A percentile compares a stretch with the other conserved stretches of the same genome.
Conservation (phyloP, 108 stramenopile species). For the Stephanodiscus triporus region DNA sequence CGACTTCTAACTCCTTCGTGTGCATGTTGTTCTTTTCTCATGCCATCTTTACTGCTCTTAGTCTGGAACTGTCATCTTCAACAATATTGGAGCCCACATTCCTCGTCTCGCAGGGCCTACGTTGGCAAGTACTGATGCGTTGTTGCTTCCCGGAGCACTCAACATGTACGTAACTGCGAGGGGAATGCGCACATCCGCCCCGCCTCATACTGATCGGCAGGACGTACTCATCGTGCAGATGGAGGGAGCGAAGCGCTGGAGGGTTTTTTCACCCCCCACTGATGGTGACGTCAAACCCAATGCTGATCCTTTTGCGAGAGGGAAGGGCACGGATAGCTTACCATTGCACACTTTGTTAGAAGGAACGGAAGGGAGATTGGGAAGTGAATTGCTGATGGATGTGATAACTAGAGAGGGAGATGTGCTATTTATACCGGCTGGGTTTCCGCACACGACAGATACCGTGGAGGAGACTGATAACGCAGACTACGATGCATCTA, state of each 20-base stretch:
- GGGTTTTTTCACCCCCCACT: conserved; percentile 65
- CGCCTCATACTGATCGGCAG: conserved; percentile 95
- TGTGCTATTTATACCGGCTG: conserved; percentile 88
- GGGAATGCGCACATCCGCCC: conserved; percentile 81
- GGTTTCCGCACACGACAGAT: conserved; percentile 93
- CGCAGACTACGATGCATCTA: conserved; percentile 56
- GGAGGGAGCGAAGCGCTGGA: conserved; percentile 84
- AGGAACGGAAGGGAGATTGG: conserved; percentile 44
- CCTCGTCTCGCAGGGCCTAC: conserved; percentile 79
- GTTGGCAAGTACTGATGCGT: conserved; percentile 80
- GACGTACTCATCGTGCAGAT: conserved; percentile 93
- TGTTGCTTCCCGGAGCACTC: conserved; percentile 73
- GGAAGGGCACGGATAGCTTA: conserved; percentile 83
- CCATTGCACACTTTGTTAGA: conserved; percentile 68
- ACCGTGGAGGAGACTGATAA: conserved; percentile 51
- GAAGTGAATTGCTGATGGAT: conserved; percentile 61
- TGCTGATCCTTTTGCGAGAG: conserved; percentile 89
- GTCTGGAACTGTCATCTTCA: conserved; percentile 83
- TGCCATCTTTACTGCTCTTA: neutral
- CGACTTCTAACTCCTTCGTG: neutral
- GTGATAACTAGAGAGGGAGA: conserved; percentile 72
- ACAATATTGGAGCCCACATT: conserved; percentile 82
- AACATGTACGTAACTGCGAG: conserved; percentile 89
- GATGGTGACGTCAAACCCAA: conserved; percentile 66
- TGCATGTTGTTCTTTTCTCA: neutral